A percentile compares a stretch with the other conserved stretches of the same genome.
Evolutionary conservation across 352 stramenopile genomes (phyloP).

Genomic region (Salisapilia sapeloensis): DNA sequence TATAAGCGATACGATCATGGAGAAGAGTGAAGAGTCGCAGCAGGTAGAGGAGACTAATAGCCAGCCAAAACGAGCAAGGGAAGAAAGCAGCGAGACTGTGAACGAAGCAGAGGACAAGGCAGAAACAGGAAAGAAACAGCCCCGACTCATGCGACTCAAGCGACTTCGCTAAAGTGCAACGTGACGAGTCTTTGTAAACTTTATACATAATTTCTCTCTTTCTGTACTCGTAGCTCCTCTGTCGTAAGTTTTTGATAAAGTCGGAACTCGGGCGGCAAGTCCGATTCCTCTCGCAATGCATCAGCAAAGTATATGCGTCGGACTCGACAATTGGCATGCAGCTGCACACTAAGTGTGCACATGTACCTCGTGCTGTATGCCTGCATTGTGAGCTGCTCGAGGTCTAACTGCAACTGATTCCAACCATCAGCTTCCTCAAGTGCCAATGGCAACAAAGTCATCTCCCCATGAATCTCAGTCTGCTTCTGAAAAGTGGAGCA

Average conservation of each 20-base stretch:
- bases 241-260: constrained; percentile 27
- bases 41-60: no score
- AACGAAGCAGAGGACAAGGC: no score
- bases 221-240: no score
- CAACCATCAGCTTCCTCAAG: constrained; percentile 25
- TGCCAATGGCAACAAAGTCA: constrained; percentile 20
- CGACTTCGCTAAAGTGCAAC: no score
- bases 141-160: no score
- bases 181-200: no score
- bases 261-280: constrained; percentile 29
- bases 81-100: no score
- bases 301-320: constrained; percentile 40
- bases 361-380: constrained; percentile 24
- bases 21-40: no score
- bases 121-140: no score
- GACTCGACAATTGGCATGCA: constrained; percentile 39
- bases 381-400: constrained; percentile 15
- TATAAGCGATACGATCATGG: no score
- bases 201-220: no score
- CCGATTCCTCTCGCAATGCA: constrained; percentile 12
- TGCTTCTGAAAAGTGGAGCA: constrained; percentile 28
- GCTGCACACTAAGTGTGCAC: constrained; percentile 19
- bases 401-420: constrained; percentile 44
- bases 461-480: constrained; percentile 14
- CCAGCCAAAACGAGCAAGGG: no score